Evolutionary conservation across 2,329 filamentous ascomycete species (phyloP).

Genomic region (Pyricularia sp.): DNA sequence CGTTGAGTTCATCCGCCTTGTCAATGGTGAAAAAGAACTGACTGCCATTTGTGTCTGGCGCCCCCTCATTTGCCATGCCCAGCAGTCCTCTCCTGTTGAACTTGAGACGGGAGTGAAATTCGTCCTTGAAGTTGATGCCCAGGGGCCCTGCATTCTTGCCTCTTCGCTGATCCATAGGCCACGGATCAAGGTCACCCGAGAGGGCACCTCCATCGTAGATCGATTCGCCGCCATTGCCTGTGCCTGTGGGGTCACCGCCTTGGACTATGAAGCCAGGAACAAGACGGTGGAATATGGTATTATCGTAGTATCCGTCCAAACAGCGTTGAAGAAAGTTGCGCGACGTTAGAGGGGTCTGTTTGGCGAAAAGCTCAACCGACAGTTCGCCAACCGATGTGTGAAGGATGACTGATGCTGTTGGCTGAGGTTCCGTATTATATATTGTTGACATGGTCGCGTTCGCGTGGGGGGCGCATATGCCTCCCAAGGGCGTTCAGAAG

Average conservation of each 20-base stretch:
- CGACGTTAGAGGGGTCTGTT: constrained; percentile 82
- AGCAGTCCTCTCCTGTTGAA: constrained; percentile 85
- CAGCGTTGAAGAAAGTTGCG: constrained; percentile 95
- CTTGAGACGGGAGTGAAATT: constrained; percentile 85
- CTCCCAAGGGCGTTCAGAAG: neutral
- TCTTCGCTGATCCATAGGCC: constrained; percentile 57
- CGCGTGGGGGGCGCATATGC: neutral
- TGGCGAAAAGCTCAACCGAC: constrained; percentile 86
- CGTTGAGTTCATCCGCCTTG: constrained; percentile 74
- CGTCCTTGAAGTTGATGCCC: constrained; percentile 63
- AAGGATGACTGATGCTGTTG: constrained; percentile 83
- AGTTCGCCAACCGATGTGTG: constrained; percentile 87
- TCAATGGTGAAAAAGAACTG: constrained; percentile 96
- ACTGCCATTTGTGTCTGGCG: constrained; percentile 73
- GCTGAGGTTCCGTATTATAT: constrained; percentile 91
- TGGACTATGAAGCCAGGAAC: constrained; percentile 90
- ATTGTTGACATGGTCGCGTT: constrained; percentile 62
- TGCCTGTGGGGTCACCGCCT: constrained; percentile 89
- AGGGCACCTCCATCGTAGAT: constrained; percentile 82
- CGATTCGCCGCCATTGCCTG: constrained; percentile 81
- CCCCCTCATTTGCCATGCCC: constrained; percentile 90
- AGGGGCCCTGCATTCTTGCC: constrained; percentile 50
- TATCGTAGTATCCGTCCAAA: constrained; percentile 90
- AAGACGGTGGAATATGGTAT: constrained; percentile 88
- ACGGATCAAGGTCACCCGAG: constrained; percentile 62